Conservation (phyloP, 176 grass and related monocot genomes). For the Thalia dealbata region DNA sequence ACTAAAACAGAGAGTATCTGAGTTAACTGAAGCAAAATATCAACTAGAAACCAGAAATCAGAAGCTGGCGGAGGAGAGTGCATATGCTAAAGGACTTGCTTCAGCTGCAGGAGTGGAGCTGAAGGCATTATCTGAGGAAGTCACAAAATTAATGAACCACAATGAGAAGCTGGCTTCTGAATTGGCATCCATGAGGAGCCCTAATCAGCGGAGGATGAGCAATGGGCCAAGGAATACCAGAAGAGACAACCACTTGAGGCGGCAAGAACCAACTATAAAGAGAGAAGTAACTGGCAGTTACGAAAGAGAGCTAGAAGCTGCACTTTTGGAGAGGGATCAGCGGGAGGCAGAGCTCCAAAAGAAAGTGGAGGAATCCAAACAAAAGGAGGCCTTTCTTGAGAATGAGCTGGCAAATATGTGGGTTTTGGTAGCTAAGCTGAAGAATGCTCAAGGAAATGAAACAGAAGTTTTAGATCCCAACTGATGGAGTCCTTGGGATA, state of each 20-base stretch:
- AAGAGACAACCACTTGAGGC: conserved; percentile 53
- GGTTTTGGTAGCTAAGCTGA: conserved; percentile 88
- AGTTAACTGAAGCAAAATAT: conserved; percentile 49
- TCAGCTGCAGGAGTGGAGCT: conserved; percentile 95
- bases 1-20: conserved; percentile 56
- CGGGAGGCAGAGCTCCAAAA: conserved; percentile 76
- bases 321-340: conserved; percentile 56
- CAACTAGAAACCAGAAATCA: conserved; percentile 74
- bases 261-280: conserved; percentile 56
- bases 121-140: conserved; percentile 96
- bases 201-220: conserved; percentile 55
- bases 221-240: conserved; percentile 50
- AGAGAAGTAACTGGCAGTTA: conserved; percentile 44
- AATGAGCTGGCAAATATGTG: conserved; percentile 97
- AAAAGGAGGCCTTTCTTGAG: conserved; percentile 84
- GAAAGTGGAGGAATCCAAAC: conserved; percentile 73
- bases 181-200: conserved; percentile 51
- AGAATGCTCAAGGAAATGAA: conserved; percentile 54
- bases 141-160: conserved; percentile 98
- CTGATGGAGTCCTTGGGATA: conserved; percentile 16
- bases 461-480: conserved; percentile 37
- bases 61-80: conserved; percentile 86
- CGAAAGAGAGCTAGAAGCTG: conserved; percentile 59
- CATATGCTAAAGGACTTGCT: conserved; percentile 89
- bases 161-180: conserved; percentile 84